Evolutionary conservation across 257 asterid species (phyloP), one percentile per base, ranked within the genome.

Genomic region (Apocynum venetum): DNA sequence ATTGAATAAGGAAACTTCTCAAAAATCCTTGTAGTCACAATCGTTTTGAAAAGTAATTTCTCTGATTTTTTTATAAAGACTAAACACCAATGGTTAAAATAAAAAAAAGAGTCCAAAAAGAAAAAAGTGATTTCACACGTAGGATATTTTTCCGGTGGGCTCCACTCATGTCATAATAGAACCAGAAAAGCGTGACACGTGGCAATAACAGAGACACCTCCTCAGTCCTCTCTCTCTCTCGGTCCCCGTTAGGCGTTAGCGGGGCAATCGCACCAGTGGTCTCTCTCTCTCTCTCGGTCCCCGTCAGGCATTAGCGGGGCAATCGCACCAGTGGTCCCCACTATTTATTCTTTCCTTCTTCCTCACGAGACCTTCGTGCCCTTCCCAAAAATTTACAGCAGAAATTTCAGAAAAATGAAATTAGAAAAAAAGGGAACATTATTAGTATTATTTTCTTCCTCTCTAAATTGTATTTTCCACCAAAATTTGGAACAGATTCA

Each of bases 331-430:
- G 74, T 72, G 84, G 87, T 78, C 70, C 87, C 86, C 67, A 81
- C 77, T 35, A 25, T 73, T 49, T 57, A 63, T 84, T 56, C 75
- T 47, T 86, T 72, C 85, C 88, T 84, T 85, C 83, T 78, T 77
- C 84, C 79, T 78, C 87, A 88, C 86, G 83, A 80, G 85, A 73
- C 79, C 49, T 59, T 80, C 81, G 73, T 74, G 65, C 75, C n/a
- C 79, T 35, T 63, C 20, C 44, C 69, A 14, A 65, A 72, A 71
- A 48, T 51, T 51, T 35, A 4, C 49, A 10, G 71, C 48, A 60
- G 75, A 56, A 66, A 35, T 77, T 47, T 57, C 72, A 72, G 4
- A 0, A 74, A 55, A 56, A 3, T 8, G 6, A 47, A n/a, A 35
- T 0, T 8, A 48, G 1, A 7, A 38, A 59, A 73, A 38, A 72